Base-by-base conservation (phyloP, 2,329 filamentous ascomycete species). In the Alternaria tenuissima region DNA sequence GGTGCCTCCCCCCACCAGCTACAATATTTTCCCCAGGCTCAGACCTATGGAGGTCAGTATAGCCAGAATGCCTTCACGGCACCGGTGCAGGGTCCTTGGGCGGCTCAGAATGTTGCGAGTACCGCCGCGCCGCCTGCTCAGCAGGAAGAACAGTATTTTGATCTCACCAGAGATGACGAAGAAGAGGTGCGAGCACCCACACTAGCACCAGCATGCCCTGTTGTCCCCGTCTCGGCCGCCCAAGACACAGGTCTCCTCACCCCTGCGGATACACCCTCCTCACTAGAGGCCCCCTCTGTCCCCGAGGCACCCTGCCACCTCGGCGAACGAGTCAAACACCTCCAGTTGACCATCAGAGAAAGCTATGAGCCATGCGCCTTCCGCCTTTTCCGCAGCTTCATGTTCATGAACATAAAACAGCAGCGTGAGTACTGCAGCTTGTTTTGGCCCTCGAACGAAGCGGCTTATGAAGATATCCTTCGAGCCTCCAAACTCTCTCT, bases 371-470 rank as follows among this genome's bases (percentile, higher is more conserved):
- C 24, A 3, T 24, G 30, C 24, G 46, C 22, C 7, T 20, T 51
- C 38, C 55, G 38, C 36, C 47, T 43, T 5, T 20, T 43, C 16
- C 24, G 46, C 26, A 43, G 44, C 7, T 57, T 57, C 46, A 12
- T 28, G 9, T 39, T 32, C 9, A 20, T 41, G 36, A 36, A 39
- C 14, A 20, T 3, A 11, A 52, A 38, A 16, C 12, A 24, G n/a
- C 34, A 52, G 26, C 44, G 38, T 3, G 34, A 41, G 2, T 49
- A 51, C 39, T 43, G 55, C 38, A 6, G 4, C 5, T 28, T 42
- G 28, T 57, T 51, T 18, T 57, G 55, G 55, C 46, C 38, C 6
- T 51, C 46, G 5, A 52, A 57, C 38, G 46, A 57, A 22, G 55
- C 28, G 9, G 55, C 55, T 14, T 38, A 28, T 7, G 39, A 41